Base-by-base conservation (phyloP, 805 yeast species). In the Suhomyces canberraensis region DNA sequence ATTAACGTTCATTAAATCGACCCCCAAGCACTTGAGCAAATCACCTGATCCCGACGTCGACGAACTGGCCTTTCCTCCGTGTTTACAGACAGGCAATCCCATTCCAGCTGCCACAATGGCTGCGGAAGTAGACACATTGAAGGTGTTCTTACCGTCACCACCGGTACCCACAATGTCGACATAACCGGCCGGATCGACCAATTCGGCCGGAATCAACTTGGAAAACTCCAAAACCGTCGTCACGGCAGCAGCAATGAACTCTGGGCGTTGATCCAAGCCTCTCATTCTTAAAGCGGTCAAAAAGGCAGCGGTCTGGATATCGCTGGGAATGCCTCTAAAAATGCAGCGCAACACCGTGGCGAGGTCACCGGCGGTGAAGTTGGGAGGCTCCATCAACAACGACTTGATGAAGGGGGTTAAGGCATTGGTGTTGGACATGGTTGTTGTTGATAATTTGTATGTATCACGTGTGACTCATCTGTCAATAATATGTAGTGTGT, bases 151-250 rank as follows among this genome's bases (percentile, higher is more conserved):
- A 2, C 96, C 96, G 56, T 93, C 99, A 11, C 99, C 99, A 18
- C 99, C 99, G 0, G 99, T 93, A 1, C 99, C 99, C 4, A 93
- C 99, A 20, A 93, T 86, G 58, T 93, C 99, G 4, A 83, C 71
- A 47, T 75, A 83, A 0, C 84, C 84, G 1, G 58, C 60, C 1
- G 63, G 50, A 26, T 73, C 75, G 11, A 76, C 73, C 1, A 52
- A 47, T 6, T 61, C 50, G 2, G 70, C 56, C 8, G 71, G 64
- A n/a, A 87, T 75, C 8, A 67, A 47, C 33, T 73, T 74, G 5
- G 93, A 79, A 48, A 73, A 81, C 48, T 78, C 76, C 42, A 85
- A 64, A 17, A 91, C 76, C 2, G 93, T 79, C 15, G 68, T 65
- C 0, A 88, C 96, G 0, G 97, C 96, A 7, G 86, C 81, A 3